A percentile compares a stretch with the other conserved stretches of the same genome.
Conservation (phyloP, 345 rosid species). For the Cardamine occulta region DNA sequence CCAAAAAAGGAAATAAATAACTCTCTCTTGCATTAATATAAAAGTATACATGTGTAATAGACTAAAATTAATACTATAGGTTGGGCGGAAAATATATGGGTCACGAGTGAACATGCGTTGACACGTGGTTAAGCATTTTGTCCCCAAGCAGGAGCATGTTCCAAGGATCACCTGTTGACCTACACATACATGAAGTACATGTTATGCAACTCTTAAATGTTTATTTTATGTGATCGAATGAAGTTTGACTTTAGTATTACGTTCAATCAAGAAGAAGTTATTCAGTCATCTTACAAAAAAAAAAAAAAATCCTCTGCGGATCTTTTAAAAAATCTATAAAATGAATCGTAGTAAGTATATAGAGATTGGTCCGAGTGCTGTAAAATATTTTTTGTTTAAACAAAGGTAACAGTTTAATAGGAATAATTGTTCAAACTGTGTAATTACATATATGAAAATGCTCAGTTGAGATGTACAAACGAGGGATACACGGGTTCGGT, state of each 20-base stretch:
- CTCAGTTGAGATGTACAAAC: background rate
- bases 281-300: too few species aligned
- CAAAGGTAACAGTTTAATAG: too few species aligned
- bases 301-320: too few species aligned
- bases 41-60: background rate
- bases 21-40: background rate
- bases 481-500: slow-evolving; percentile 25
- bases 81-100: background rate
- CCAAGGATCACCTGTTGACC: slow-evolving; percentile 21
- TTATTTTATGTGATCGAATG: background rate
- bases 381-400: too few species aligned
- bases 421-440: background rate
- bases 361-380: too few species aligned
- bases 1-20: background rate
- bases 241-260: background rate
- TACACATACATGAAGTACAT: background rate
- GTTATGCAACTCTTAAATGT: background rate
- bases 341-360: too few species aligned
- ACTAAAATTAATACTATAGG: background rate
- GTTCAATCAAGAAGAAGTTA: background rate
- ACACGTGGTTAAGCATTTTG: slow-evolving; percentile 39
- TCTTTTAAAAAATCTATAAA: too few species aligned
- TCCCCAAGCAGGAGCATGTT: slow-evolving; percentile 31
- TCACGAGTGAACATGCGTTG: slow-evolving; percentile 29
- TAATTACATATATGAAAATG: background rate